Conservation (phyloP, 2,329 filamentous ascomycete species). For the Pseudopyrenochaeta lycopersici region DNA sequence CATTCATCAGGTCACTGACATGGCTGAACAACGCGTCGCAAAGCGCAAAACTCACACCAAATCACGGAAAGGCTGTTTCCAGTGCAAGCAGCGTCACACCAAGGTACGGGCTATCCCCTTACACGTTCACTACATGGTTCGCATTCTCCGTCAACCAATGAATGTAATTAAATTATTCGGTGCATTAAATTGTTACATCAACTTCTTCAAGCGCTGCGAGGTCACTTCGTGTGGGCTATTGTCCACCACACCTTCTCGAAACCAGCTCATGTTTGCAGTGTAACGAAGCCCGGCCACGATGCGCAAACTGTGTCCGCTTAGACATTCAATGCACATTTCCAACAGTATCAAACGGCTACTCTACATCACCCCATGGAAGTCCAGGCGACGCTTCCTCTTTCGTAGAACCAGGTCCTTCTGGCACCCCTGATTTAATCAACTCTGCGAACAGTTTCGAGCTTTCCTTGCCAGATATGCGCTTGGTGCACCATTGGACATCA, state of each 20-base stretch:
- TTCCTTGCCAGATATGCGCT: conserved; percentile 35
- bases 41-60: conserved; percentile 46
- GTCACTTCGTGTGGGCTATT: too few species aligned
- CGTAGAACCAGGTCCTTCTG: conserved; percentile 3
- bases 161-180: not conserved
- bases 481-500: conserved; percentile 41
- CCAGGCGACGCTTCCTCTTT: conserved; percentile 20
- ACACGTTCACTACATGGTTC: not conserved
- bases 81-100: conserved; percentile 44
- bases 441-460: conserved; percentile 21
- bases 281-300: conserved; percentile 41
- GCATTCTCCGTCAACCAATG: not conserved
- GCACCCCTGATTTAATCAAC: conserved; percentile 11
- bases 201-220: too few species aligned
- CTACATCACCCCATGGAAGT: conserved; percentile 21
- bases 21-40: conserved; percentile 29
- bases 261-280: conserved; percentile 29
- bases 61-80: conserved; percentile 40
- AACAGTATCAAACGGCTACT: conserved; percentile 22
- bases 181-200: not conserved
- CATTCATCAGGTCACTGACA: conserved; percentile 1
- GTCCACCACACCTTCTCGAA: not conserved
- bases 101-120: conserved; percentile 29
- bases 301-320: conserved; percentile 40
- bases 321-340: conserved; percentile 44